Evolutionary conservation across 2,329 filamentous ascomycete genomes (phyloP), one percentile per base, ranked within the genome.

Genomic region (Colletotrichum nymphaeae): DNA sequence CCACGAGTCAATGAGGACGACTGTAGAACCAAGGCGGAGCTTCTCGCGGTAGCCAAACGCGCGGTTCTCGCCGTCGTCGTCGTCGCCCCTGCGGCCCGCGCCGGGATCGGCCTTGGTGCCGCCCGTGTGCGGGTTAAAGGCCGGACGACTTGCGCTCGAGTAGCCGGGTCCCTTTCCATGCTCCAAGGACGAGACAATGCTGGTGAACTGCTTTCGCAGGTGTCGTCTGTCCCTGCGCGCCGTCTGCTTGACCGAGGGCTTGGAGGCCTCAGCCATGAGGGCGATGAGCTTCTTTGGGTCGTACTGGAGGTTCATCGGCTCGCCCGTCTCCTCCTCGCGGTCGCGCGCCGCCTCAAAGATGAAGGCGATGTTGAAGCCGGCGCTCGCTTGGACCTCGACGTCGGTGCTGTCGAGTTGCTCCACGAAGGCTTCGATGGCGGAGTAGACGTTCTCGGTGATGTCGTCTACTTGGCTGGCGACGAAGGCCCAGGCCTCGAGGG

Each of bases 321-420:
- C 84, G 55, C 85, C 87, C 1, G 84, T 87, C 71, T 86, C 85
- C 26, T 86, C 83, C 74, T 89, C 85, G 69, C 87, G 83, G 14
- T 83, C 82, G 42, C 87, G 85, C 3, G 86, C 86, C 74, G 93
- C 93, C 81, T 98, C 95, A 78, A 94, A 96, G 12, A 97, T 86
- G 11, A 97, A 86, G 0, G 95, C 95, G 72, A 97, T 95, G 80
- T 94, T 94, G 78, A 93, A 90, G 4, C 93, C 94, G 0, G 94
- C 93, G 4, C 93, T 91, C 58, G 94, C 91, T 78, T 97, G 94
- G 1, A 97, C 93, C 9, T 89, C 86, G 1, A 91, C 85, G 72
- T 95, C 92, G 37, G 87, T 87, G 80, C 93, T 95, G 73, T 95
- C 92, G 22, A 98, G 92, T 82, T 97, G 95, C 60, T 97, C 95